Percentiles rank a stretch among this genome's conserved stretches.
Conservation (phyloP, 1,139 yeast species). For the Sugiyamaella castrensis region DNA sequence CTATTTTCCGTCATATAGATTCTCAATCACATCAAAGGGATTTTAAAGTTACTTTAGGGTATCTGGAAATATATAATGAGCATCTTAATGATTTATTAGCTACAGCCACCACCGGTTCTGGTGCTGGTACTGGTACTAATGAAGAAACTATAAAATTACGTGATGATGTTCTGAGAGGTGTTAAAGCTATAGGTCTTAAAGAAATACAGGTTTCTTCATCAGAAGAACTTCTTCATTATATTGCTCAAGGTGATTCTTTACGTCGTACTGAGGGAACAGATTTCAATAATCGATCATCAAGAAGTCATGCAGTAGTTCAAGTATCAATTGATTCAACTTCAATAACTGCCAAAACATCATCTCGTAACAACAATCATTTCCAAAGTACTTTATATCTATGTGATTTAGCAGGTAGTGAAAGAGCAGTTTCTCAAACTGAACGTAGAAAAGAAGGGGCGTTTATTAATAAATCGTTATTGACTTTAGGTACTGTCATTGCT, state of each 20-base stretch:
- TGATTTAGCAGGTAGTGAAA: constrained; percentile 94
- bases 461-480: constrained; percentile 84
- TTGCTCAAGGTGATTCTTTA: constrained; percentile 66
- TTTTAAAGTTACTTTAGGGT: constrained; percentile 58
- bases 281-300: constrained; percentile 74
- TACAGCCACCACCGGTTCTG: constrained; percentile 22
- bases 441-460: constrained; percentile 90
- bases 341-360: constrained; percentile 42
- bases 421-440: constrained; percentile 77
- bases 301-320: constrained; percentile 91
- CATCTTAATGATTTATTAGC: constrained; percentile 67
- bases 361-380: constrained; percentile 33
- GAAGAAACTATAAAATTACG: constrained; percentile 61
- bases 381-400: constrained; percentile 73
- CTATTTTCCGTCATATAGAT: constrained; percentile 56
- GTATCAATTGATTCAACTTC: constrained; percentile 49
- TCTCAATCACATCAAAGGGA: constrained; percentile 33
- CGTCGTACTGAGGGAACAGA: constrained; percentile 88
- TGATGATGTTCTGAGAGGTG: constrained; percentile 72
- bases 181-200: constrained; percentile 70
- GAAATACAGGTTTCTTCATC: constrained; percentile 57
- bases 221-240: constrained; percentile 57
- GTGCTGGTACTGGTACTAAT: neutral
- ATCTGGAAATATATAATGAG: constrained; percentile 89
- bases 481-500: constrained; percentile 85